Percentiles rank a stretch among this genome's conserved stretches.
Evolutionary conservation across 169 alveolate species (phyloP).

Genomic region (Eimeria maxima): DNA sequence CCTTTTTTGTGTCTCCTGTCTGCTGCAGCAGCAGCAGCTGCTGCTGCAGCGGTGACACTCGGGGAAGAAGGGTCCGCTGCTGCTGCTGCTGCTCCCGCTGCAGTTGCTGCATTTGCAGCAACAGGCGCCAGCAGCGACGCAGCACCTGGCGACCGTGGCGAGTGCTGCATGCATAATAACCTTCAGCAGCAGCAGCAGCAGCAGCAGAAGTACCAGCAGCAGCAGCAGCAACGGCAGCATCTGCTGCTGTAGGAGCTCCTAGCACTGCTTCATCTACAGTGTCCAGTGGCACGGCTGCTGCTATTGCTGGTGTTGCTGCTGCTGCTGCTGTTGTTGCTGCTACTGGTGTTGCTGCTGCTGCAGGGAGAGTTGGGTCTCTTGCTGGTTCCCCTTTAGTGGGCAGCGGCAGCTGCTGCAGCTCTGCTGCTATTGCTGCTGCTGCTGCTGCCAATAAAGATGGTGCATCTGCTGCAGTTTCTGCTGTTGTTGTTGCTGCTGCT

Average conservation of each 20-base stretch:
- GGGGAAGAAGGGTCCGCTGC: not conserved
- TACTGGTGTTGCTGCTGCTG: constrained; percentile 40
- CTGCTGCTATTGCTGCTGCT: constrained; percentile 37
- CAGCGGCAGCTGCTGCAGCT: not conserved
- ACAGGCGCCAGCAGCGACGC: constrained; percentile 39
- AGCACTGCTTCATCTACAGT: not conserved
- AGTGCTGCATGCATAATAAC: not conserved
- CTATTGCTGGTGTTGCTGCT: constrained; percentile 1
- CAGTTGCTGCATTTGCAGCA: constrained; percentile 65
- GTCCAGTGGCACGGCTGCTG: not conserved
- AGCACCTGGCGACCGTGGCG: constrained; percentile 32
- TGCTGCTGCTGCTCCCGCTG: constrained; percentile 51
- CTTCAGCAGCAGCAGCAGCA: not conserved
- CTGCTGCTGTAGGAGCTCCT: constrained; percentile 26
- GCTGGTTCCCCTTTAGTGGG: not conserved
- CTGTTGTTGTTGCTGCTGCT: constrained; percentile 23
- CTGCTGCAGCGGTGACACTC: constrained; percentile 56
- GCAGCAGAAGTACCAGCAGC: constrained; percentile 13
- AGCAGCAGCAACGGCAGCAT: not conserved
- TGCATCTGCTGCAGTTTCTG: not conserved
- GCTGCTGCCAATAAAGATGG: not conserved
- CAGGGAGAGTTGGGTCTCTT: not conserved
- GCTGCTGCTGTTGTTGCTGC: constrained; percentile 19
- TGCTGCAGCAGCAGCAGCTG: constrained; percentile 75
- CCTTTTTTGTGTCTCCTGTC: not conserved